Base-by-base conservation (phyloP, 106 monocot species). In the Hemerocallis citrina region DNA sequence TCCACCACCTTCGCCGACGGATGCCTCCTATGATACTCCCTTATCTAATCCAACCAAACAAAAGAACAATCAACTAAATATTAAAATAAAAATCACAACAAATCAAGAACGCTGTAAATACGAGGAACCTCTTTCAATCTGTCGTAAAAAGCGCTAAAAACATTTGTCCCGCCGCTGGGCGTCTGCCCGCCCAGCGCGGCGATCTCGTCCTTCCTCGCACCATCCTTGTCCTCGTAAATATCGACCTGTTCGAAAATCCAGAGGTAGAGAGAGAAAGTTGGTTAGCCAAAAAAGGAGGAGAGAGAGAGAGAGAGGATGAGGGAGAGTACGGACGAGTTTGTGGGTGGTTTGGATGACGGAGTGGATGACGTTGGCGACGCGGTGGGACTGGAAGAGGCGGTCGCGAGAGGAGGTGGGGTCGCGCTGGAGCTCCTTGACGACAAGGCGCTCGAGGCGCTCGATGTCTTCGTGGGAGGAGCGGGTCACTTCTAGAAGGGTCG, bases 401-500 rank as follows among this genome's bases (percentile, higher is more conserved):
- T 98, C 96, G 28, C 84, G 81, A 61, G 68, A 67, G 63, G 88
- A 85, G 24, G 76, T 61, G 50, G 91, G 84, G 64, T 98, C 91
- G 52, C 87, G 77, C 84, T 91, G 96, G 55, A 98, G 84, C 77
- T 98, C 96, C 64, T 72, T 78, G 66, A 75, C 96, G 29, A 82
- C 54, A 20, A 91, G 72, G 27, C 96, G 78, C 84, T 98, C 96
- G 6, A 98, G 70, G 51, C 91, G 77, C 72, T 98, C 96, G 44
- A 79, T 81, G 39, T 98, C 96, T 74, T 98, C 96, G 75, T 98
- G 96, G 3, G 91, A 68, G 6, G 87, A 76, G 11, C 96, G 80
- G 3, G 96, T 98, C 49, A 91, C 79, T 75, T 91, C 91, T 43
- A 98, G 77, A 12, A 98, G 81, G 38, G 91, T 88, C 34, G 96